Evolutionary conservation across 2,329 filamentous ascomycete species (phyloP).

Genomic region (Clarireedia sp.): DNA sequence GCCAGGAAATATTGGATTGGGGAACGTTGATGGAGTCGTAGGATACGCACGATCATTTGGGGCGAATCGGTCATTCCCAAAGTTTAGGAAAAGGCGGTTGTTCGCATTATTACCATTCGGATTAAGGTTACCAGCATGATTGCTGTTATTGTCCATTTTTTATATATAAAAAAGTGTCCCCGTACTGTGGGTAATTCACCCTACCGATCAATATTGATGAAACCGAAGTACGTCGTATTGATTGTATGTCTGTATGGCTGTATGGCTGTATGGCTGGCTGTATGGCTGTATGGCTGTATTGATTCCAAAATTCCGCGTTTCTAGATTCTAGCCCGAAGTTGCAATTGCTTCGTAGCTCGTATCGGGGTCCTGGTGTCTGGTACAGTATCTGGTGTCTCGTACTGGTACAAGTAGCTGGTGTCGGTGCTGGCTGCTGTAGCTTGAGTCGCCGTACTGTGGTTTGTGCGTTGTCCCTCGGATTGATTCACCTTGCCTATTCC

Average conservation of each 20-base stretch:
- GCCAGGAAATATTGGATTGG: slow-evolving; percentile 62
- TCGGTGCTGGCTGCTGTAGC: no score
- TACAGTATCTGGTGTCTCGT: no score
- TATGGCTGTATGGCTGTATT: not conserved
- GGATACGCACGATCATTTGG: slow-evolving; percentile 60
- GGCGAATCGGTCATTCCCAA: slow-evolving; percentile 52
- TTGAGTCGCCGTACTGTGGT: no score
- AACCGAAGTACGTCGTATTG: not conserved
- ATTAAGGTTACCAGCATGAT: slow-evolving; percentile 9
- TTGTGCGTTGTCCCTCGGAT: no score
- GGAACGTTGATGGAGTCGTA: slow-evolving; percentile 91
- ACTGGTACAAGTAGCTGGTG: no score
- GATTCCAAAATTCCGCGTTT: not conserved
- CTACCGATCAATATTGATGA: not conserved
- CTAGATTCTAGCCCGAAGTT: no score
- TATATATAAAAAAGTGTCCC: not conserved
- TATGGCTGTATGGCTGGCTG: not conserved
- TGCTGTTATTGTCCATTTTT: slow-evolving; percentile 10
- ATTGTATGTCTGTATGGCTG: no score
- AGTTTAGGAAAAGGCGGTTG: slow-evolving; percentile 26
- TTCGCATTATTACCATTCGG: slow-evolving; percentile 16
- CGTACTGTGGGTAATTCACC: not conserved
- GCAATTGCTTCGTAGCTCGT: no score
- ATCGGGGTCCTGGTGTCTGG: no score
- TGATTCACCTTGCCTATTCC: no score